These are phyloP conservation scores for Plasmodium cynomolgi DNA, from an alignment of 169 alveolate genomes.

Conservation along the genomic window DNA sequence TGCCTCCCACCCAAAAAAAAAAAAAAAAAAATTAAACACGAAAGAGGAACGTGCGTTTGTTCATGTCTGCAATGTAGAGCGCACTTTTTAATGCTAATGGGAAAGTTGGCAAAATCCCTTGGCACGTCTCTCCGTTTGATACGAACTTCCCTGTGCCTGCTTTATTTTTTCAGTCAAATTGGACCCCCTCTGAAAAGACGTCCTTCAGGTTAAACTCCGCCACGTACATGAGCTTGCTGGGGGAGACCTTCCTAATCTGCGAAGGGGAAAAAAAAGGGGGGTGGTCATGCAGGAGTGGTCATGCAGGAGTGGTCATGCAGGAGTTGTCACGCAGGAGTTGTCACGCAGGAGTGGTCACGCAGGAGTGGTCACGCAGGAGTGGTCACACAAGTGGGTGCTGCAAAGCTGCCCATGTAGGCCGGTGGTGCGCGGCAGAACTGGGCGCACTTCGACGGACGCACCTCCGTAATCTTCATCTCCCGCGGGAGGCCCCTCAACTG, in stretches of 20 bases:
- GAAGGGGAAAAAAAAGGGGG: not conserved
- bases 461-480: slow-evolving; percentile 67
- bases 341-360: not conserved
- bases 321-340: not conserved
- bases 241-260: slow-evolving; percentile 72
- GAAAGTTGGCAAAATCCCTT: not conserved
- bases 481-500: slow-evolving; percentile 26
- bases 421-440: not conserved
- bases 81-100: not conserved
- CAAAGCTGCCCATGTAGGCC: no score
- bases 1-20: not conserved
- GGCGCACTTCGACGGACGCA: not conserved
- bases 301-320: not conserved
- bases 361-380: no score
- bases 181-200: not conserved
- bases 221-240: slow-evolving; percentile 64
- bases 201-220: slow-evolving; percentile 72
- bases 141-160: not conserved
- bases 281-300: not conserved
- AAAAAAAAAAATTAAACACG: not conserved
- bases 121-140: not conserved
- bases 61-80: not conserved
- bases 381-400: no score
- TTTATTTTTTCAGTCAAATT: not conserved
- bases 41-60: not conserved